Percentiles rank a stretch among this genome's conserved stretches.
phyloP scores from a whole-genome alignment of 345 rosid species.

The Schrenkiella parvula region DNA sequence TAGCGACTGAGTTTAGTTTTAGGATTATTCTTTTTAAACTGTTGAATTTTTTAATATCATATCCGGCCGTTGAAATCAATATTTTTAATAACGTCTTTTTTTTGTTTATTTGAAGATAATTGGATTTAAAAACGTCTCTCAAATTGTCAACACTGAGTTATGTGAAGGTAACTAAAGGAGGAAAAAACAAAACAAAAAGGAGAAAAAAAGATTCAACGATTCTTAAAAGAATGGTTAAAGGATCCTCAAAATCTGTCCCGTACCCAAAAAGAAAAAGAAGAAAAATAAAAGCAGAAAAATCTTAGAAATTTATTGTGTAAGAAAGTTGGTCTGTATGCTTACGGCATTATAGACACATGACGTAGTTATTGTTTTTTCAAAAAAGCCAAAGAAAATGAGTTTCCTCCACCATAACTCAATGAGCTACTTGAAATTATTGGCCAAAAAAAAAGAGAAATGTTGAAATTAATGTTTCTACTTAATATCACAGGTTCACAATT shows the following conservation, averaged over 20 bases:
- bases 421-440: conserved; percentile 5
- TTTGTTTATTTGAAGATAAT: conserved; percentile 1
- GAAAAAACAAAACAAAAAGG: neutral
- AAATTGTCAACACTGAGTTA: conserved; percentile 30
- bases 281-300: conserved; percentile 6
- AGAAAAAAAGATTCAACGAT: conserved; percentile 12
- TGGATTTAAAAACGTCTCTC: conserved; percentile 1
- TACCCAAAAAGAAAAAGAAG: conserved; percentile 12
- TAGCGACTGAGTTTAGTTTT: conserved; percentile 32
- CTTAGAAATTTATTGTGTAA: conserved; percentile 23
- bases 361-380: conserved; percentile 10
- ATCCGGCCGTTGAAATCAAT: conserved; percentile 29
- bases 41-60: neutral
- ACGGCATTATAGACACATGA: conserved; percentile 20
- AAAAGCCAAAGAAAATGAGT: neutral
- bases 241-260: conserved; percentile 36
- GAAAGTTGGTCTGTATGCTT: conserved; percentile 28
- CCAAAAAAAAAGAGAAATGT: neutral
- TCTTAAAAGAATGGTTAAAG: conserved; percentile 33
- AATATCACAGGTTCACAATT: neutral
- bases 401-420: conserved; percentile 6
- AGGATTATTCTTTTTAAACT: neutral
- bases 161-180: conserved; percentile 23
- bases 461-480: neutral
- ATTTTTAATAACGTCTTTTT: conserved; percentile 4